Evolutionary conservation across 2,329 filamentous ascomycete species (phyloP).

Genomic region (Scedosporium boydii): DNA sequence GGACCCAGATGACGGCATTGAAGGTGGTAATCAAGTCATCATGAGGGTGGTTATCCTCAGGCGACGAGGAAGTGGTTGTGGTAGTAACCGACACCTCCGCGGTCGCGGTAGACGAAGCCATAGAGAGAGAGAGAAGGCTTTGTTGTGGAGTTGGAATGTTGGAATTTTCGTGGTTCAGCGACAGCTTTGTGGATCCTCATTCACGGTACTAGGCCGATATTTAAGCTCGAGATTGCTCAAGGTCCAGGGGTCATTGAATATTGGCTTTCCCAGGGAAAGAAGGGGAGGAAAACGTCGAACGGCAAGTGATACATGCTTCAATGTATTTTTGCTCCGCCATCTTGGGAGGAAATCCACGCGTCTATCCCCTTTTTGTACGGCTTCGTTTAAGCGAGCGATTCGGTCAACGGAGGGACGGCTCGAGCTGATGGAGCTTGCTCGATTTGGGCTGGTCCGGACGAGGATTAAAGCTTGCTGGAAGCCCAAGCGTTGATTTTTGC

Average conservation of each 20-base stretch:
- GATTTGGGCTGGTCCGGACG: background rate
- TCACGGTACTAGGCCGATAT: too few species aligned
- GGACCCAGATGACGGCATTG: constrained; percentile 12
- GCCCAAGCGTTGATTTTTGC: background rate
- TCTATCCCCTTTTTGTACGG: too few species aligned
- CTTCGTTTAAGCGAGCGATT: too few species aligned
- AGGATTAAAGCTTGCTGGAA: background rate
- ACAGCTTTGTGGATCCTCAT: background rate
- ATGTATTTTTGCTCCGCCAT: too few species aligned
- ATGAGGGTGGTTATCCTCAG: background rate
- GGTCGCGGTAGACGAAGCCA: background rate
- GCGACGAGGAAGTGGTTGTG: background rate
- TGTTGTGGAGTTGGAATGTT: background rate
- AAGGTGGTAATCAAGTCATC: constrained; percentile 8
- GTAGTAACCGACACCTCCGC: background rate
- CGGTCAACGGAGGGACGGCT: background rate
- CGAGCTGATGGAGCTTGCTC: background rate
- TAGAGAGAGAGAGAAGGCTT: background rate
- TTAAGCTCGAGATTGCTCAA: too few species aligned
- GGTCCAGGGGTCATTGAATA: too few species aligned
- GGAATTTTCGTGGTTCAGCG: background rate
- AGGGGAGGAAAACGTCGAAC: too few species aligned
- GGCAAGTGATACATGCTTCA: too few species aligned
- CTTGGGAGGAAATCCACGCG: too few species aligned
- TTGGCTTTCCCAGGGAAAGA: too few species aligned